Conservation (phyloP, 2,329 filamentous ascomycete genomes). For the Phoma sp. region DNA sequence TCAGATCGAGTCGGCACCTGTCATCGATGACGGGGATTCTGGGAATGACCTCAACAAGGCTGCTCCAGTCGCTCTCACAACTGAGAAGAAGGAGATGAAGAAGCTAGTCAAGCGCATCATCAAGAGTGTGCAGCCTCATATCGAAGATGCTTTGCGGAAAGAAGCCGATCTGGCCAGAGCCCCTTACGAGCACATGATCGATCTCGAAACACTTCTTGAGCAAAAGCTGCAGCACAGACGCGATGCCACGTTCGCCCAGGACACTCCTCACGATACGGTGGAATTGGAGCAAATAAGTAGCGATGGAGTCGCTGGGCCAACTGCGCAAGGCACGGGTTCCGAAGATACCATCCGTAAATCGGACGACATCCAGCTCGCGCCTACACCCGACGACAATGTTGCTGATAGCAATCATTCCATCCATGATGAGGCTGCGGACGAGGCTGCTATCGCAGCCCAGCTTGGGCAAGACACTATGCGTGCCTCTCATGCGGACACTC, state of each 20-base stretch:
- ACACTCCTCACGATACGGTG: constrained; percentile 29
- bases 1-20: constrained; percentile 58
- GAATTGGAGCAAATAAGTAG: constrained; percentile 23
- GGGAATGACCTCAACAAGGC: constrained; percentile 51
- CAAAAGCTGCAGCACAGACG: constrained; percentile 63
- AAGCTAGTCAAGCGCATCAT: constrained; percentile 89
- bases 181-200: constrained; percentile 72
- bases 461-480: constrained; percentile 39
- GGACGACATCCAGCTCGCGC: constrained; percentile 37
- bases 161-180: constrained; percentile 81
- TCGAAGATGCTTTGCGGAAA: constrained; percentile 77
- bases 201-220: constrained; percentile 76
- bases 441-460: constrained; percentile 45
- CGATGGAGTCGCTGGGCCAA: constrained; percentile 19
- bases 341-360: constrained; percentile 24
- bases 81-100: constrained; percentile 80
- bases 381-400: constrained; percentile 44
- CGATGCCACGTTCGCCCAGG: constrained; percentile 41
- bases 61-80: constrained; percentile 50
- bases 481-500: constrained; percentile 20
- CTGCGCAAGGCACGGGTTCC: constrained; percentile 19
- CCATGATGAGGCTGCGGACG: constrained; percentile 44
- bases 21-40: constrained; percentile 47
- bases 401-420: constrained; percentile 32
- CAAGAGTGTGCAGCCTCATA: constrained; percentile 76